Evolutionary conservation across 1,139 yeast species (phyloP).

Genomic region (Yamadazyma sp.): DNA sequence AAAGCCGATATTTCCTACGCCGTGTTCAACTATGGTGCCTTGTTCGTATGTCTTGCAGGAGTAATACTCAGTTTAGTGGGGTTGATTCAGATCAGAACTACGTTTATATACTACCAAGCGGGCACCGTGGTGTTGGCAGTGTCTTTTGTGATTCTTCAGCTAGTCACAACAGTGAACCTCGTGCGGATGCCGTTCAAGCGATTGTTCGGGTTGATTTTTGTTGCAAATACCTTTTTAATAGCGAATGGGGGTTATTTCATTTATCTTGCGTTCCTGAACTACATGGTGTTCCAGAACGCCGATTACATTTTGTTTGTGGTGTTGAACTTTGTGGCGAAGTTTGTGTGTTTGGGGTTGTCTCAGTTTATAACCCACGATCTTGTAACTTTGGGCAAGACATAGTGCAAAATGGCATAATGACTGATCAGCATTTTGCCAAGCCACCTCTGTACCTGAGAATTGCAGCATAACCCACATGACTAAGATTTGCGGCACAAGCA

Average conservation of each 20-base stretch:
- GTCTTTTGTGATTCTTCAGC: constrained; percentile 7
- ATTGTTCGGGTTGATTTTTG: constrained; percentile 8
- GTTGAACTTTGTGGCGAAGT: constrained; percentile 11
- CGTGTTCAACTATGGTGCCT: constrained; percentile 7
- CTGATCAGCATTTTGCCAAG: no score
- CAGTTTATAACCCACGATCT: constrained; percentile 7
- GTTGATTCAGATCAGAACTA: constrained; percentile 10
- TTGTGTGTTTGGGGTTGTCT: constrained; percentile 8
- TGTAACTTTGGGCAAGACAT: no score
- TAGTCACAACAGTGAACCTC: constrained; percentile 4
- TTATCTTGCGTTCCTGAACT: constrained; percentile 11
- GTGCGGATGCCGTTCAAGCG: constrained; percentile 3
- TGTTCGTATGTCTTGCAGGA: constrained; percentile 9
- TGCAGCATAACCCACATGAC: no score
- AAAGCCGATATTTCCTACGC: constrained; percentile 7
- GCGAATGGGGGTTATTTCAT: constrained; percentile 13
- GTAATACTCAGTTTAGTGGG: constrained; percentile 12
- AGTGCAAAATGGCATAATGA: no score
- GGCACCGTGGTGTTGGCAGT: constrained; percentile 12
- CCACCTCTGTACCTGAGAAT: no score
- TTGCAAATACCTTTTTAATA: constrained; percentile 6
- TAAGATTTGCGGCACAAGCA: no score
- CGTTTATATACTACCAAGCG: constrained; percentile 14
- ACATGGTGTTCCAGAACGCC: constrained; percentile 9
- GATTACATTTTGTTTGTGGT: constrained; percentile 13